A percentile compares a stretch with the other conserved stretches of the same genome.
These are phyloP conservation scores for Aspergillus leporis DNA, from an alignment of 495 filamentous ascomycete species.

Conservation along the genomic window DNA sequence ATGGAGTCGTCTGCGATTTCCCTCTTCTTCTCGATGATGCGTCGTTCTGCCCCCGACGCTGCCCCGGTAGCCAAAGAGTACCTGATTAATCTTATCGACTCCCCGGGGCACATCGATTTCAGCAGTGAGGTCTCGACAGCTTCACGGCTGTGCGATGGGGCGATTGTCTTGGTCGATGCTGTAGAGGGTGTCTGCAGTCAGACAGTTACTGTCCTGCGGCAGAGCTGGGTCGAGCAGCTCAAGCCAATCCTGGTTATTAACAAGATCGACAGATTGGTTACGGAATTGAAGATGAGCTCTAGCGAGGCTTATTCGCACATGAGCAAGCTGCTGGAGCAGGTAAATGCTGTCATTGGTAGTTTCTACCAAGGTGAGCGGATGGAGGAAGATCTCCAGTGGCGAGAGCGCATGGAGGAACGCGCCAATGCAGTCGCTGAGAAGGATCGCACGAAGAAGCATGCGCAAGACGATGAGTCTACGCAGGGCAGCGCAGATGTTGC, in stretches of 20 bases:
- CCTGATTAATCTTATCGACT: conserved; percentile 97
- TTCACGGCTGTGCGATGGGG: conserved; percentile 91
- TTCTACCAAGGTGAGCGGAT: conserved; percentile 98
- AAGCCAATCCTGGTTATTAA: conserved; percentile 95
- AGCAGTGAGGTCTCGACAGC: conserved; percentile 97
- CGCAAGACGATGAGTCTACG: conserved; percentile 53
- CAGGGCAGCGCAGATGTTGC: conserved; percentile 37
- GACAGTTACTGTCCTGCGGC: conserved; percentile 93
- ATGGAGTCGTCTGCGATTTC: conserved; percentile 99
- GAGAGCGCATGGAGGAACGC: conserved; percentile 86
- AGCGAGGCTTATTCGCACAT: conserved; percentile 86
- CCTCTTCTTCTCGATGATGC: conserved; percentile 89
- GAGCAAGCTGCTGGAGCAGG: conserved; percentile 87
- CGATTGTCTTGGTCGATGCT: conserved; percentile 93
- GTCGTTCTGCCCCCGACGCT: conserved; percentile 65
- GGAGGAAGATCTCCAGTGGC: conserved; percentile 97
- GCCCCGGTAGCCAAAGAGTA: conserved; percentile 78
- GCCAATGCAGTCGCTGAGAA: conserved; percentile 56
- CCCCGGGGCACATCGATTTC: conserved; percentile 97
- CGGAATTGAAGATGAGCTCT: conserved; percentile 90
- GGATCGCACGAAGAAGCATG: conserved; percentile 37
- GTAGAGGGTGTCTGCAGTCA: conserved; percentile 98
- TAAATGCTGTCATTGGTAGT: conserved; percentile 95
- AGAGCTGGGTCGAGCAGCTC: conserved; percentile 94
- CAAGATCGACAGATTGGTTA: conserved; percentile 94